phyloP scores from a whole-genome alignment of 257 asterid species.

The Thymus mandschuricus region DNA sequence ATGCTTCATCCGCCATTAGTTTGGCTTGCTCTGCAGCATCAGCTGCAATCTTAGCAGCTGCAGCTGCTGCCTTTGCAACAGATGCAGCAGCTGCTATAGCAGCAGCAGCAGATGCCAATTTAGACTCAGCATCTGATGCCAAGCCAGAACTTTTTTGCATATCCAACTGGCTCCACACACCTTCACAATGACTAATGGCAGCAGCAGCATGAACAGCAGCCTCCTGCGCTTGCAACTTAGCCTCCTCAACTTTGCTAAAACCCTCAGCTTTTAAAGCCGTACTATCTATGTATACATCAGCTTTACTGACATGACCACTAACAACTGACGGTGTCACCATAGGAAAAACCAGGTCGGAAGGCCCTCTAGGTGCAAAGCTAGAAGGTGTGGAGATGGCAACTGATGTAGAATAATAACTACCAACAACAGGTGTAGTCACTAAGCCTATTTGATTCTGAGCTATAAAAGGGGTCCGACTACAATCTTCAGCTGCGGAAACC shows the following conservation, averaged over 20 bases:
- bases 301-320: slow-evolving; percentile 47
- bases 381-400: slow-evolving; percentile 63
- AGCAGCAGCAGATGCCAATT: slow-evolving; percentile 86
- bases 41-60: slow-evolving; percentile 94
- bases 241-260: slow-evolving; percentile 70
- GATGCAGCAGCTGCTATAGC: slow-evolving; percentile 92
- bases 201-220: slow-evolving; percentile 81
- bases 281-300: slow-evolving; percentile 50
- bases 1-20: slow-evolving; percentile 86
- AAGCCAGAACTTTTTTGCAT: slow-evolving; percentile 65
- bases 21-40: slow-evolving; percentile 82
- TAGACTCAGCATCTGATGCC: slow-evolving; percentile 64
- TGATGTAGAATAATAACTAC: slow-evolving; percentile 62
- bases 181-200: slow-evolving; percentile 79
- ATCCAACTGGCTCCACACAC: slow-evolving; percentile 73
- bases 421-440: slow-evolving; percentile 42
- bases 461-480: slow-evolving; percentile 49
- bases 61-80: slow-evolving; percentile 98
- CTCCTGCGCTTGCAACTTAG: slow-evolving; percentile 82
- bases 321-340: slow-evolving; percentile 44
- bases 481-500: slow-evolving; percentile 47
- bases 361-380: slow-evolving; percentile 46
- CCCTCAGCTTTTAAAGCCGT: slow-evolving; percentile 46
- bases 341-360: slow-evolving; percentile 45
- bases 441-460: slow-evolving; percentile 48